Percentiles rank a stretch among this genome's conserved stretches.
Conservation (phyloP, 164 flowering plant genomes). For the Piper longum region DNA sequence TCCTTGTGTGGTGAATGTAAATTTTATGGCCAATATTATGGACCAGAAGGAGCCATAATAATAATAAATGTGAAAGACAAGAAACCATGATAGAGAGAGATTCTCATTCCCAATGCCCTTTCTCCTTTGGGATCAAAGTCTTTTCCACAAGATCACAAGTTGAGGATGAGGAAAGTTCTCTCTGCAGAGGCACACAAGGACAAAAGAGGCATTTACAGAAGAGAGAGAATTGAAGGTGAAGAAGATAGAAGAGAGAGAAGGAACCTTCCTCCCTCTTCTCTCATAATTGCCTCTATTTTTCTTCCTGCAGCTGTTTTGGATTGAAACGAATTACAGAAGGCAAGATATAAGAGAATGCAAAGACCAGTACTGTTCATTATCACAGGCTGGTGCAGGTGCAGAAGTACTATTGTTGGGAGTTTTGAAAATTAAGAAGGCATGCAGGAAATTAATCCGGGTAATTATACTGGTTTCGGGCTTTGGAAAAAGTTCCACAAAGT, state of each 20-base stretch:
- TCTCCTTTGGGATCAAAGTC: not conserved
- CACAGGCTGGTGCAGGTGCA: no score
- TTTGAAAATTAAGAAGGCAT: not conserved
- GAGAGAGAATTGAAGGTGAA: not conserved
- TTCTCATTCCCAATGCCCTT: not conserved
- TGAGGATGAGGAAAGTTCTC: conserved; percentile 17
- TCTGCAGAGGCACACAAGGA: conserved; percentile 13
- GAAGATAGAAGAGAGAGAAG: not conserved
- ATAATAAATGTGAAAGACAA: not conserved
- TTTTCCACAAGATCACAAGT: not conserved
- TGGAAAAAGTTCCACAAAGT: not conserved
- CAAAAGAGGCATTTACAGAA: conserved; percentile 22
- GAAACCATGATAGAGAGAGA: not conserved
- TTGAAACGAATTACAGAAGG: not conserved
- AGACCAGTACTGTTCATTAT: not conserved
- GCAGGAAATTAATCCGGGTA: not conserved
- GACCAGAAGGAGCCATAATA: no score
- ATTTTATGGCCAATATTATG: no score
- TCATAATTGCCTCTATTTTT: not conserved
- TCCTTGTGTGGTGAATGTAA: not conserved
- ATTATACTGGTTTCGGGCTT: not conserved
- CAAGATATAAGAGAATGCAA: not conserved
- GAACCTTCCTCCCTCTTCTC: not conserved
- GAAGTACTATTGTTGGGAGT: no score
- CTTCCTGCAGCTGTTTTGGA: not conserved